Conservation (phyloP, 441 rosid species). For the Populus hybrid region DNA sequence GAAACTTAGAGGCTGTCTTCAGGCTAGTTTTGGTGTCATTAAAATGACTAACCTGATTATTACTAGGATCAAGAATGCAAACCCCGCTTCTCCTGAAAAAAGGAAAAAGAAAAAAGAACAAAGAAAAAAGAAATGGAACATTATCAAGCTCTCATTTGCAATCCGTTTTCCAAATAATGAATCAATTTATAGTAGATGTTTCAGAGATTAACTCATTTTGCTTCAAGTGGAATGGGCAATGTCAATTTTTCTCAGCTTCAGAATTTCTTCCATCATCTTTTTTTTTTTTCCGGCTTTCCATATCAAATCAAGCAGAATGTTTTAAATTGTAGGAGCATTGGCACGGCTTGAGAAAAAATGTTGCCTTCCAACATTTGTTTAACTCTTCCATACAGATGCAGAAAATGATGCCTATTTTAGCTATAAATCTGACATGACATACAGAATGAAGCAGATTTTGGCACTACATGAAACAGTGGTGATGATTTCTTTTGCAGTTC, state of each 20-base stretch:
- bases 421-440: not conserved
- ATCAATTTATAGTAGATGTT: not conserved
- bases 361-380: not conserved
- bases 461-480: not conserved
- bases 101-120: no score
- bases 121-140: not conserved
- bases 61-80: not conserved
- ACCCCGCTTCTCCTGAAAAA: not conserved
- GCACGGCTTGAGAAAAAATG: not conserved
- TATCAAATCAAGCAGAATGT: not conserved
- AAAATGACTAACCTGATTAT: not conserved
- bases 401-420: conserved; percentile 12
- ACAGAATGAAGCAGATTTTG: not conserved
- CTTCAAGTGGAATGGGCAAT: not conserved
- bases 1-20: no score
- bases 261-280: not conserved
- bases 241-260: not conserved
- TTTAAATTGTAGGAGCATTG: not conserved
- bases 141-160: not conserved
- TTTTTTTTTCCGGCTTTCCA: not conserved
- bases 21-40: not conserved
- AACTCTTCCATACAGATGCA: not conserved
- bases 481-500: conserved; percentile 42
- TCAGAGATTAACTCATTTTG: not conserved
- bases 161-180: not conserved